These are phyloP conservation scores for Termitomyces sp. DNA, from an alignment of 768 basidiomycete species.

Conservation along the genomic window DNA sequence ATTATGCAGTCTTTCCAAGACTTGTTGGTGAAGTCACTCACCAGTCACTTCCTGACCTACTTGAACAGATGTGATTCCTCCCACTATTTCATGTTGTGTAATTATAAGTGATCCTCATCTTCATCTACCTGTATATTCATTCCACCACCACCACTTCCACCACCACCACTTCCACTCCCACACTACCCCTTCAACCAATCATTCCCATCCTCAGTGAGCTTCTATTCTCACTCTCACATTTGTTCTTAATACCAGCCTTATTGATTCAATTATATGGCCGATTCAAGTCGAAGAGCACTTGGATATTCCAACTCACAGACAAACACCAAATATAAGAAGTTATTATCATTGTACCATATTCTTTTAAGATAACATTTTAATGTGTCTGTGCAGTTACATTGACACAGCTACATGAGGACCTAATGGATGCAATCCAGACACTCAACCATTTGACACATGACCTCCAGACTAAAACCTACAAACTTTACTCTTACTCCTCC, in stretches of 20 bases:
- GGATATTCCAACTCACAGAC: constrained; percentile 13
- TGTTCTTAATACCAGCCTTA: constrained; percentile 12
- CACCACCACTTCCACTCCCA: constrained; percentile 2
- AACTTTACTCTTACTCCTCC: no score
- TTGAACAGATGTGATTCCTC: constrained; percentile 16
- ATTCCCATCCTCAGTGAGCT: constrained; percentile 10
- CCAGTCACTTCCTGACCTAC: constrained; percentile 22
- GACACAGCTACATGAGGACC: no score
- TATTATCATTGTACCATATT: constrained; percentile 24
- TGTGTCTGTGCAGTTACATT: no score
- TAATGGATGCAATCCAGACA: no score
- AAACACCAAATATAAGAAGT: constrained; percentile 16
- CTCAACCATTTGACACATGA: no score
- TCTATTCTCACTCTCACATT: constrained; percentile 13
- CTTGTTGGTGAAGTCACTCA: constrained; percentile 27
- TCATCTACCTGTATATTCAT: constrained; percentile 3
- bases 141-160: no score
- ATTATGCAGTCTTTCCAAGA: constrained; percentile 32
- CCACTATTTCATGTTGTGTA: constrained; percentile 11
- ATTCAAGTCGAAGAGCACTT: constrained; percentile 14
- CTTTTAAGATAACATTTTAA: neutral
- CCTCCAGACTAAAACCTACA: no score
- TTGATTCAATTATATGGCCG: constrained; percentile 4
- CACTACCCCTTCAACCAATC: constrained; percentile 1
- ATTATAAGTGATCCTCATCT: neutral